phyloP scores from a whole-genome alignment of 768 basidiomycete species.

The Suillus americanus region DNA sequence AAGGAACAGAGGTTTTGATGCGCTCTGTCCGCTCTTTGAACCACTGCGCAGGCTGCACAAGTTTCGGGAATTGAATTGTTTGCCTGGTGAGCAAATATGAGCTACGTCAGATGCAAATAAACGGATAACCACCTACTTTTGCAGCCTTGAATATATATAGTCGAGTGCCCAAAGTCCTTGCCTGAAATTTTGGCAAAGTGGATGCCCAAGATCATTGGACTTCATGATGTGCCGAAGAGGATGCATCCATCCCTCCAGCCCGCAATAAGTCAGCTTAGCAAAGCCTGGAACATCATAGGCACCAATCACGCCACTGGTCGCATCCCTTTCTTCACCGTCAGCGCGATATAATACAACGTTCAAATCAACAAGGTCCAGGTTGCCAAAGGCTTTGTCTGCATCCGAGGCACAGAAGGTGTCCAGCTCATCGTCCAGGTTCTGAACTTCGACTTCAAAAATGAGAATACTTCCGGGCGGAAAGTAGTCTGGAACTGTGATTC shows the following conservation, averaged over 20 bases:
- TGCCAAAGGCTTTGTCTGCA: conserved; percentile 69
- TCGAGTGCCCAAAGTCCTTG: conserved; percentile 92
- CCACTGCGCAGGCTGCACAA: conserved; percentile 77
- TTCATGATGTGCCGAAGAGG: conserved; percentile 80
- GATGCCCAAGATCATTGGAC: conserved; percentile 91
- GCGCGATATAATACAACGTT: conserved; percentile 86
- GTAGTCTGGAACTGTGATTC: conserved; percentile 78
- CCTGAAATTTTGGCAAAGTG: conserved; percentile 84
- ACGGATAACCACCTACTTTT: conserved; percentile 50
- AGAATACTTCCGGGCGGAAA: conserved; percentile 97
- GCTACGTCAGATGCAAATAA: conserved; percentile 11
- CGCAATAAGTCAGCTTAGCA: conserved; percentile 85
- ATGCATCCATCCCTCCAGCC: conserved; percentile 97
- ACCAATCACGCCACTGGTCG: conserved; percentile 78
- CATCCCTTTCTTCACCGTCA: conserved; percentile 90
- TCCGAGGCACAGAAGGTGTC: conserved; percentile 73
- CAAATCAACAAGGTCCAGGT: conserved; percentile 81
- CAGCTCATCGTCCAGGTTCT: conserved; percentile 67
- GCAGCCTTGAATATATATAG: conserved; percentile 72
- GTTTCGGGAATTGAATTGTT: conserved; percentile 59
- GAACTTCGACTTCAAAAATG: conserved; percentile 85
- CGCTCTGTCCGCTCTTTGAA: conserved; percentile 84
- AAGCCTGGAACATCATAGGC: conserved; percentile 76
- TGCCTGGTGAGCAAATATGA: conserved; percentile 43
- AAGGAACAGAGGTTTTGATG: conserved; percentile 70